Evolutionary conservation across 352 stramenopile species (phyloP).

Genomic region (Globisporangium heterothallicum): DNA sequence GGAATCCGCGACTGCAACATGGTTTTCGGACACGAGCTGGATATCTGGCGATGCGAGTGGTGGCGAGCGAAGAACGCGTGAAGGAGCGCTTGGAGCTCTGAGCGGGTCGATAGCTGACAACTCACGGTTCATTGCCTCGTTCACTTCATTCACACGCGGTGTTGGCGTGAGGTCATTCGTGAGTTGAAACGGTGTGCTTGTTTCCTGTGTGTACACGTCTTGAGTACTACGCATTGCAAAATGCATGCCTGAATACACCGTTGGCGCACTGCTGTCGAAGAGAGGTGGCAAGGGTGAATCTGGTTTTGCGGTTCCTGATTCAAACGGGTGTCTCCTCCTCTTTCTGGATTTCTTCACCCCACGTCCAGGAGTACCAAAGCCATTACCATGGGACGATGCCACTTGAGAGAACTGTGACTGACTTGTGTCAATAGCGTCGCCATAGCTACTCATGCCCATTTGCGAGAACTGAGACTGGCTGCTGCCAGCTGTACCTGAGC

Average conservation of each 20-base stretch:
- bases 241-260: background rate
- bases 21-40: background rate
- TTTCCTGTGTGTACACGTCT: conserved; percentile 4
- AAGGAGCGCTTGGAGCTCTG: background rate
- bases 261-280: background rate
- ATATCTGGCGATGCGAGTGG: background rate
- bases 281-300: background rate
- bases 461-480: conserved; percentile 1
- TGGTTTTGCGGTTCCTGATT: background rate
- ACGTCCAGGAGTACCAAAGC: background rate
- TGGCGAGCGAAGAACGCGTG: background rate
- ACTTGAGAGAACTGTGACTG: conserved; percentile 5
- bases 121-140: background rate
- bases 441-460: background rate
- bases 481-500: background rate
- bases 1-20: background rate
- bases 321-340: background rate
- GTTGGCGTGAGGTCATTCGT: conserved; percentile 1
- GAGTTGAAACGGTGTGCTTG: conserved; percentile 3
- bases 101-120: background rate
- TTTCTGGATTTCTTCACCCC: background rate
- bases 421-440: too few species aligned
- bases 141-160: conserved; percentile 5
- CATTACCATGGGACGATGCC: background rate
- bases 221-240: background rate